Evolutionary conservation across 768 basidiomycete genomes (phyloP).

Genomic region (Termitomyces sp.): DNA sequence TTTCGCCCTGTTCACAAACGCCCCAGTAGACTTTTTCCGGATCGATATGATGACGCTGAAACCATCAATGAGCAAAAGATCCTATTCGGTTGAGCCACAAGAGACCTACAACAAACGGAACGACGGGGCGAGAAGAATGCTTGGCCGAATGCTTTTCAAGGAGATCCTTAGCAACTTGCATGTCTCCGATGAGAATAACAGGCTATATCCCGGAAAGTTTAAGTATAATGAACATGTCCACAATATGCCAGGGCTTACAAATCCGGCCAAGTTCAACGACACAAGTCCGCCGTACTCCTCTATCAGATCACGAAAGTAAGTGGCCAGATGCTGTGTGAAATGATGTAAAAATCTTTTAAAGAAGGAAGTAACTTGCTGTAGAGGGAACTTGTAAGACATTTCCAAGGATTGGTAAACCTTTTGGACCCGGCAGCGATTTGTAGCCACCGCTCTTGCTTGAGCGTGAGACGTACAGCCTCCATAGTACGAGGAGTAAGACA

Average conservation of each 20-base stretch:
- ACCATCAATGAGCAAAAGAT: not conserved
- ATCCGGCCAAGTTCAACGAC: conserved; percentile 1
- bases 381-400: conserved; percentile 6
- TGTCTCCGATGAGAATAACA: conserved; percentile 1
- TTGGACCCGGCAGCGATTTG: not conserved
- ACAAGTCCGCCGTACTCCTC: conserved; percentile 6
- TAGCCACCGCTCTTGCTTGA: not conserved
- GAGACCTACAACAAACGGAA: conserved; percentile 1
- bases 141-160: conserved; percentile 3
- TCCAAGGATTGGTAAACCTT: conserved; percentile 2
- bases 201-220: not conserved
- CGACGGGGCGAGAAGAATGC: conserved; percentile 1
- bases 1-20: not conserved
- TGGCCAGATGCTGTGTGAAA: not conserved
- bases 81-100: not conserved
- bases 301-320: not conserved
- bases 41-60: not conserved
- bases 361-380: not conserved
- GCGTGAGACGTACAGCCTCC: not conserved
- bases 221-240: not conserved
- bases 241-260: not conserved
- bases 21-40: not conserved
- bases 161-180: conserved; percentile 2
- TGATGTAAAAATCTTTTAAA: not conserved
- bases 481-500: not conserved